Evolutionary conservation across 768 basidiomycete species (phyloP), one percentile per base, ranked within the genome.

Genomic region (Pleurotus pulmonarius): DNA sequence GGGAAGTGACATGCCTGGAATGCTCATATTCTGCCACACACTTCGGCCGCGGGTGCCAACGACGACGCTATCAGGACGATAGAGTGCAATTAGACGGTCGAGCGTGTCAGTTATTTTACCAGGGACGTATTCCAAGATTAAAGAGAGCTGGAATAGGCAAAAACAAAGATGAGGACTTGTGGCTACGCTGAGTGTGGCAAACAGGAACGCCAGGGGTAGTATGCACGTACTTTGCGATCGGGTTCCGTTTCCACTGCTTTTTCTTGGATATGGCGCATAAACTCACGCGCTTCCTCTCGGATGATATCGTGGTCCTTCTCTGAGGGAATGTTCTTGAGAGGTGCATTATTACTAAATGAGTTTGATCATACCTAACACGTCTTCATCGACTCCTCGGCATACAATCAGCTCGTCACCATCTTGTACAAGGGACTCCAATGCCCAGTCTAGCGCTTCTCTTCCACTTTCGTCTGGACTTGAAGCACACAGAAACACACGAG

Each of bases 371-470:
- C 92, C 88, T 24, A 92, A 72, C 34, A 88, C 90, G 37, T 94
- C 94, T 59, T 90, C 83, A 59, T 96, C 94, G 12, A 96, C 83
- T 0, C 96, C 96, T 38, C 96, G 77, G 56, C 92, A 90, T 7
- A 98, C 88, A 56, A 99, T 86, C 18, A 98, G 73, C 71, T 98
- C 96, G 67, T 98, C 96, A 1, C 92, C 91, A 56, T 92, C 89
- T 69, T 91, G 88, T 6, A 88, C 84, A 9, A 99, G 78, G 34
- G 81, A 79, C 63, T 92, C 90, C 25, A 98, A 78, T n/a, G 84
- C 78, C 96, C 96, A 99, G 56, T 97, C 92, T 6, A 98, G 74
- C 0, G 96, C 95, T 63, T 94, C 85, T 5, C 78, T 72, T 0
- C 95, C 95, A 58, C 88, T 91, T 72, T 96, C 94, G 63, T 97